phyloP scores from a whole-genome alignment of 176 grass and related monocot species.

The Raddia distichophylla region DNA sequence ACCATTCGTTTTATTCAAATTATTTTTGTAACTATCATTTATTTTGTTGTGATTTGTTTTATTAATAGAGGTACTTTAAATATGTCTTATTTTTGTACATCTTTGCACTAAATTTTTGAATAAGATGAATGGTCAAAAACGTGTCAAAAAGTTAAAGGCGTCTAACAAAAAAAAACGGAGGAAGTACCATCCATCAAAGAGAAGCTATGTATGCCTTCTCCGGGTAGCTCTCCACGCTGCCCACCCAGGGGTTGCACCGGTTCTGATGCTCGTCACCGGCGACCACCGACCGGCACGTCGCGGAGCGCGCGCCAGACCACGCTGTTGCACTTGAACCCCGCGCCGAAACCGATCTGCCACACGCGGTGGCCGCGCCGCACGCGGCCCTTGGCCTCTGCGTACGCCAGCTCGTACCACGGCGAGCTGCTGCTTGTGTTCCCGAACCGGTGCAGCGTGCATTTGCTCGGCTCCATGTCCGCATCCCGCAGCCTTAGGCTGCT shows the following conservation, averaged over 20 bases:
- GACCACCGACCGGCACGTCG: not conserved
- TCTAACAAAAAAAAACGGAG: too few species aligned
- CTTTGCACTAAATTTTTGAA: too few species aligned
- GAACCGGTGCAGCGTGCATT: slow-evolving; percentile 23
- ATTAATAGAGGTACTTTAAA: too few species aligned
- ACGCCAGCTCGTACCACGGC: not conserved
- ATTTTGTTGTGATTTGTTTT: too few species aligned
- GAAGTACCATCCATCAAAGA: not conserved
- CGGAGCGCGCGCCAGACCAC: not conserved
- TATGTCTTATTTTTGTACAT: too few species aligned
- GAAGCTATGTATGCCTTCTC: not conserved
- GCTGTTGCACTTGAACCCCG: not conserved
- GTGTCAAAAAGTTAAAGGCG: too few species aligned
- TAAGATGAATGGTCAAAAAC: too few species aligned
- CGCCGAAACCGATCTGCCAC: not conserved
- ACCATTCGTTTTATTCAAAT: too few species aligned
- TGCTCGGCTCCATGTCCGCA: slow-evolving; percentile 18
- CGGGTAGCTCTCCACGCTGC: not conserved
- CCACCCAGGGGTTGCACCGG: not conserved
- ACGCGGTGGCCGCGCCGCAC: not conserved
- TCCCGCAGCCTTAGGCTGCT: not conserved
- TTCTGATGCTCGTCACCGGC: not conserved
- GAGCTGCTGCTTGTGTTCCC: slow-evolving; percentile 20
- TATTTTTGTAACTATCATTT: too few species aligned
- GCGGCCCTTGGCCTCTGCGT: slow-evolving; percentile 9